Evolutionary conservation across 257 asterid species (phyloP).

Genomic region (Haberlea rhodopensis): DNA sequence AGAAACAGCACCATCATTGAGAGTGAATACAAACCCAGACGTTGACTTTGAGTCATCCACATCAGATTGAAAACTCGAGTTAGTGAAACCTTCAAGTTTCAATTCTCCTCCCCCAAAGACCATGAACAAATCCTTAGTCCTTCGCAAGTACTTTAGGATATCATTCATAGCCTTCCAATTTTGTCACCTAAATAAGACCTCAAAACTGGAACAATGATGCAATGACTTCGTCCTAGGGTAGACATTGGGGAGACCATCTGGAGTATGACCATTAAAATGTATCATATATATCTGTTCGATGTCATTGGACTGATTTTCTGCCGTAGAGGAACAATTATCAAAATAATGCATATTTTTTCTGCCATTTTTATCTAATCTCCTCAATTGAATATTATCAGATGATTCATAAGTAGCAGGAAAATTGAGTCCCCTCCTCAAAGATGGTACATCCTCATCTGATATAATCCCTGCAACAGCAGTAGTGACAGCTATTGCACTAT

Average conservation of each 20-base stretch:
- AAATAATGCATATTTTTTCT: constrained; percentile 34
- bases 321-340: constrained; percentile 47
- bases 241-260: constrained; percentile 36
- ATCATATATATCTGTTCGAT: constrained; percentile 25
- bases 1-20: too few relatives aligned
- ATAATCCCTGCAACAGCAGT: constrained; percentile 82
- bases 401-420: constrained; percentile 59
- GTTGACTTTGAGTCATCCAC: too few relatives aligned
- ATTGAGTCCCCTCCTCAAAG: constrained; percentile 49
- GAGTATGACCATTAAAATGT: constrained; percentile 35
- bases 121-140: too few relatives aligned
- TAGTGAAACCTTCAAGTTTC: too few relatives aligned
- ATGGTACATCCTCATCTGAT: constrained; percentile 59
- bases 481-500: constrained; percentile 58
- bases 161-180: too few relatives aligned
- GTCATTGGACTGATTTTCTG: constrained; percentile 41
- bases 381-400: constrained; percentile 48
- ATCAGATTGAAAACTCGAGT: too few relatives aligned
- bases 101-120: too few relatives aligned
- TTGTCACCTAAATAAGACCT: constrained; percentile 72
- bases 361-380: constrained; percentile 46
- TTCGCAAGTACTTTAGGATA: too few relatives aligned
- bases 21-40: too few relatives aligned
- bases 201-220: constrained; percentile 50
- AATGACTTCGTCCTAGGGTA: constrained; percentile 36